phyloP scores from a whole-genome alignment of 805 yeast species.

The Starmerella apis region DNA sequence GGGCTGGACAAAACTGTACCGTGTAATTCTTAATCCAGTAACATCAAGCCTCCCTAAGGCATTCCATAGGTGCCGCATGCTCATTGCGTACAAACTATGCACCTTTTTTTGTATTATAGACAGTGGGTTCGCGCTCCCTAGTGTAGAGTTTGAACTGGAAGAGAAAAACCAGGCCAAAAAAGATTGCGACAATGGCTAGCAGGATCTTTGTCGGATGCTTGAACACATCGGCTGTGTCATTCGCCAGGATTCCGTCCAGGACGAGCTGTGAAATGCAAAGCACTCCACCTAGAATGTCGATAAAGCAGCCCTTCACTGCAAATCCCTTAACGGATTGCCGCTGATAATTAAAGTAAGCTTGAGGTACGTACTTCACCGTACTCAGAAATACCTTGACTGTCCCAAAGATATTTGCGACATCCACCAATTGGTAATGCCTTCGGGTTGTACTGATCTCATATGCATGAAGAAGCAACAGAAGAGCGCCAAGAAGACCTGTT shows the following conservation, averaged over 20 bases:
- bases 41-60: too few species aligned
- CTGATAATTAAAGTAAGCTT: slow-evolving; percentile 35
- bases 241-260: slow-evolving; percentile 34
- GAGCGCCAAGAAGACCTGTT: slow-evolving; percentile 21
- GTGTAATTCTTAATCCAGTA: too few species aligned
- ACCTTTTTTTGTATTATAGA: slow-evolving; percentile 16
- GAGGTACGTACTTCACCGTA: slow-evolving; percentile 42
- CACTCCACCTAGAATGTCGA: slow-evolving; percentile 39
- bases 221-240: slow-evolving; percentile 29
- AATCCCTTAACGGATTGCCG: slow-evolving; percentile 41
- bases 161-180: slow-evolving; percentile 30
- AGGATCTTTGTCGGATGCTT: slow-evolving; percentile 40
- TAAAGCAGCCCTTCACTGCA: slow-evolving; percentile 34
- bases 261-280: slow-evolving; percentile 36
- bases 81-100: too few species aligned
- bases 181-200: slow-evolving; percentile 32
- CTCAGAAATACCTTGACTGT: slow-evolving; percentile 39
- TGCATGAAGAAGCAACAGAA: slow-evolving; percentile 26
- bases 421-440: slow-evolving; percentile 29
- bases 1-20: too few species aligned
- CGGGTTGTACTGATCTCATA: slow-evolving; percentile 25
- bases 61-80: too few species aligned
- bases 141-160: slow-evolving; percentile 27
- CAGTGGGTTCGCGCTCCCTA: slow-evolving; percentile 14
- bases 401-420: slow-evolving; percentile 37